Evolutionary conservation across 2,329 filamentous ascomycete species (phyloP), one percentile per base, ranked within the genome.

Genomic region (Colletotrichum sp.): DNA sequence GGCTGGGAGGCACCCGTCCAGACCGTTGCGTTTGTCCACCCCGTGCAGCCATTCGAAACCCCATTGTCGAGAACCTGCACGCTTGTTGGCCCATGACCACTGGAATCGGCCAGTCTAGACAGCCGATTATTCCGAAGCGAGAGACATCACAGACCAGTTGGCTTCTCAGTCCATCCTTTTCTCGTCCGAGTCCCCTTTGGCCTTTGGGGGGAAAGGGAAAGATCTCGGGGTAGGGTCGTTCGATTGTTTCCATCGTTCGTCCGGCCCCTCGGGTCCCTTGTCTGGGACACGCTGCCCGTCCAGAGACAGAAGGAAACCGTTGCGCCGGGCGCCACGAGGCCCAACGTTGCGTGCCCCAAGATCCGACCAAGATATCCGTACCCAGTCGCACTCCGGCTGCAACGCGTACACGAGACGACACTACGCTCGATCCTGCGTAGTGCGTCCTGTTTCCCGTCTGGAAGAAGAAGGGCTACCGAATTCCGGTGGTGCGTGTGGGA

Each of bases 321-420:
- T 72, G 48, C 36, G 61, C 55, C 18, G 61, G 39, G 52, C 69
- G 69, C 72, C 72, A 75, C 69, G 55, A 67, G 69, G 69, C 30
- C 30, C 36, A 48, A n/a, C 55, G 56, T 22, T 69, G n/a, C 39
- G 39, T 43, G 39, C 36, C 56, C 67, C 56, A 28, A 70, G 67
- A 70, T 70, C 67, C 66, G 28, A 56, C 66, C 66, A 60, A 68
- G 52, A 70, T 70, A 61, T 69, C 55, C 55, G 36, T 48, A 34
- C 56, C 67, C 67, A 48, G 67, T 48, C 36, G 28, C 43, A 18
- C n/a, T 32, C 28, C 67, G 27, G 67, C 25, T 25, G 67, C 67
- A 52, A 70, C 67, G 56, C 67, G 36, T 18, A 39, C 36, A 48
- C 66, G 34, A 30, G 56, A 39, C 36, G 16, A 28, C 55, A 22